Base-by-base conservation (phyloP, 2,329 filamentous ascomycete species). In the Penicillium sp. region DNA sequence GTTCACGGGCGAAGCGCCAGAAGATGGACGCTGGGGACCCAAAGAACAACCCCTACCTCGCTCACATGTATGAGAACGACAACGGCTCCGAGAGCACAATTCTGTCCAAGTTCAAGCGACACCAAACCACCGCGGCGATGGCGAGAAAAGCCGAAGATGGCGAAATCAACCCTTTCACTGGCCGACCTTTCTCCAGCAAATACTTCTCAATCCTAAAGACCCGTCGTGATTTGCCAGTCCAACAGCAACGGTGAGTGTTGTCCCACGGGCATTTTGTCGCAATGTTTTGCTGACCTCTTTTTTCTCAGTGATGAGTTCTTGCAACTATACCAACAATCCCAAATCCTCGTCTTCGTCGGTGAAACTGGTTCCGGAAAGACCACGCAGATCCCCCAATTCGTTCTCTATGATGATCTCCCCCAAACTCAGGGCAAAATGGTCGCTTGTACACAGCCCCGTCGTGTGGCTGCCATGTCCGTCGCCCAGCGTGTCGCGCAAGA, bases 311-410 rank as follows among this genome's bases (percentile, higher is more conserved):
- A 93, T 72, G 93, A 99, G 69, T 99, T 99, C 68, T 80, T 99
- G 52, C 77, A 91, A 66, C 82, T 95, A 65, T 99, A 95, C 74
- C 95, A 99, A 64, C 83, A 87, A 63, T 89, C 86, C 19, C 93
- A 99, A 74, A 96, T 99, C 60, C 83, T 99, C 53, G 93, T 99
- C 64, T 96, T 99, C 65, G 93, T 99, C 57, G 93, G 93, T 76
- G 93, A 99, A 78, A 99, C 93, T 8, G 93, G 95, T 82, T 99
- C 93, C 59, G 93, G 93, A 76, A 99, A 99, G 77, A 99, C 93
- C 4, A 99, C 93, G 0, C 93, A 99, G 77, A 97, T 99, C 54
- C 93, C 93, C 2, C 93, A 99, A 71, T 99, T 96, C 70, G 92
- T 99, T 58, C 83, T 99, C 34, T 97, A 87, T 78, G 93, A 99